A percentile compares a stretch with the other conserved stretches of the same genome.
Conservation (phyloP, 2,329 filamentous ascomycete species). For the Fusarium nisikadoi region DNA sequence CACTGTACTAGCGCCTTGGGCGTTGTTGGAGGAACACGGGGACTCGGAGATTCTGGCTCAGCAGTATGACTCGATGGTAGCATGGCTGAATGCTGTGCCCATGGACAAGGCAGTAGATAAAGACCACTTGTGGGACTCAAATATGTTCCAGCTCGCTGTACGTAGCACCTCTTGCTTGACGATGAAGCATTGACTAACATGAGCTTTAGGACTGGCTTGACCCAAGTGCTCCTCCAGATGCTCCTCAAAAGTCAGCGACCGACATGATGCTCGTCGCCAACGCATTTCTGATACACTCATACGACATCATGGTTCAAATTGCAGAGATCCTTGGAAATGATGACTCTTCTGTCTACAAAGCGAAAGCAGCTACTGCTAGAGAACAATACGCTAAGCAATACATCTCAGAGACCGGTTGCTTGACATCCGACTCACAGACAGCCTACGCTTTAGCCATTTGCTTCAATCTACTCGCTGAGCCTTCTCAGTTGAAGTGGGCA, state of each 20-base stretch:
- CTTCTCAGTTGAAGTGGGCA: neutral
- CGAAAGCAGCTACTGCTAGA: slow-evolving; percentile 30
- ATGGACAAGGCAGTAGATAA: neutral
- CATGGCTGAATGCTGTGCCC: neutral
- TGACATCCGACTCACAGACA: neutral
- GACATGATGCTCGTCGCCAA: slow-evolving; percentile 55
- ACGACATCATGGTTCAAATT: slow-evolving; percentile 50
- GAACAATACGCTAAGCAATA: slow-evolving; percentile 29
- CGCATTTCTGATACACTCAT: slow-evolving; percentile 58
- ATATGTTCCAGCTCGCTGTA: neutral
- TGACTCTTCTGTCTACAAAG: slow-evolving; percentile 15
- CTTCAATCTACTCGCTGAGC: rapidly evolving
- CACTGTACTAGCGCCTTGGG: neutral
- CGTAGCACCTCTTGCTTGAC: neutral
- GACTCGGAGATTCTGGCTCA: neutral
- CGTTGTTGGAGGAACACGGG: neutral
- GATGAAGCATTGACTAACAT: neutral
- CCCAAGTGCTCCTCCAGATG: slow-evolving; percentile 53
- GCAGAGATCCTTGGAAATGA: slow-evolving; percentile 44
- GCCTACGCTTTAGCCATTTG: neutral
- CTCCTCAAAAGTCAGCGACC: slow-evolving; percentile 53
- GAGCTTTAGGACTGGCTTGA: slow-evolving; percentile 56
- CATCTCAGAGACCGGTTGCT: slow-evolving; percentile 39
- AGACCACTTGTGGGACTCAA: neutral
- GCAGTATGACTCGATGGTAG: neutral